Evolutionary conservation across 305 asterid genomes (phyloP).

Genomic region (Salvia sclarea): DNA sequence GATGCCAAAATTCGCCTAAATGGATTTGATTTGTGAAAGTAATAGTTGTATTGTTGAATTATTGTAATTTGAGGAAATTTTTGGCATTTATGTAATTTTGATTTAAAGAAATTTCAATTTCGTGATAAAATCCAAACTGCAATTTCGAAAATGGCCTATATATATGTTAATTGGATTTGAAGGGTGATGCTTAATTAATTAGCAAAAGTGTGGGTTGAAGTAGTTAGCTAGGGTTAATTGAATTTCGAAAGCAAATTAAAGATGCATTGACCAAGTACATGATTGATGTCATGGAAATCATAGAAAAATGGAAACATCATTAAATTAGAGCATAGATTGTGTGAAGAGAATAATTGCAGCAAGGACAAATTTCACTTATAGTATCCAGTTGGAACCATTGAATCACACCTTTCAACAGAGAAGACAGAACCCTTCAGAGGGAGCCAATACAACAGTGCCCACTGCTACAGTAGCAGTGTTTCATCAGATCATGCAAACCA

Average conservation of each 20-base stretch:
- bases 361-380: neutral
- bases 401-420: constrained; percentile 13
- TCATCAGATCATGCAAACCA: constrained; percentile 8
- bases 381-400: constrained; percentile 14
- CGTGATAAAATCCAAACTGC: too few relatives aligned
- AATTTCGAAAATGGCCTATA: too few relatives aligned
- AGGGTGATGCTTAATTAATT: too few relatives aligned
- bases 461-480: constrained; percentile 9
- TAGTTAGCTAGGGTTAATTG: neutral
- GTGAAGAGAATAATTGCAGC: constrained; percentile 18
- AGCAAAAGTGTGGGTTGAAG: too few relatives aligned
- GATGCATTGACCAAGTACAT: constrained; percentile 20
- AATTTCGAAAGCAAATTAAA: neutral
- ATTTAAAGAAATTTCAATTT: too few relatives aligned
- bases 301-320: neutral
- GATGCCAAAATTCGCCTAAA: too few relatives aligned
- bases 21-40: too few relatives aligned
- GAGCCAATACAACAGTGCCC: constrained; percentile 24
- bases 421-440: neutral
- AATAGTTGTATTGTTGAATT: too few relatives aligned
- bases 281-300: constrained; percentile 4
- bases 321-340: neutral
- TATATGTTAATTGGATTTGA: too few relatives aligned
- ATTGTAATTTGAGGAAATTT: too few relatives aligned
- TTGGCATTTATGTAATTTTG: too few relatives aligned